Evolutionary conservation across 2,329 filamentous ascomycete genomes (phyloP).

Genomic region (Ophiostoma piceae): DNA sequence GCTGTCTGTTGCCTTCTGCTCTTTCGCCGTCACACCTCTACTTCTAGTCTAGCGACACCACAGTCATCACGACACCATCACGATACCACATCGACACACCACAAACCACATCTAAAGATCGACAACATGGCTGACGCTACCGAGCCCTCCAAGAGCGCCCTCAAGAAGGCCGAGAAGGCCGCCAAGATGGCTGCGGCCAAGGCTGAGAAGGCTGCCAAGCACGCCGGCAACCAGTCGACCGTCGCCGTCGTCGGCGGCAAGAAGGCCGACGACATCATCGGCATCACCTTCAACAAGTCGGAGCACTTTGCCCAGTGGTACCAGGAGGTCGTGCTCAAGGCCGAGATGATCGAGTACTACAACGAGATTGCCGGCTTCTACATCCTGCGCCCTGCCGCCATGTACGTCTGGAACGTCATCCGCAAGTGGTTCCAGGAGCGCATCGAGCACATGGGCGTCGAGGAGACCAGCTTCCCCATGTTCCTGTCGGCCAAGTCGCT

Average conservation of each 20-base stretch:
- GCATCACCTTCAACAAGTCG: slow-evolving; percentile 79
- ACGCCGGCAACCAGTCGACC: slow-evolving; percentile 39
- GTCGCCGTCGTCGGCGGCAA: slow-evolving; percentile 53
- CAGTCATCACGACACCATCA: background rate
- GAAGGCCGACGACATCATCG: slow-evolving; percentile 67
- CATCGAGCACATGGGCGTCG: slow-evolving; percentile 87
- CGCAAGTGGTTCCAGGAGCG: slow-evolving; percentile 63
- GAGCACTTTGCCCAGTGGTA: slow-evolving; percentile 94
- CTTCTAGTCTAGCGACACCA: background rate
- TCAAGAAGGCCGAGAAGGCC: slow-evolving; percentile 62
- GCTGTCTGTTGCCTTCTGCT: background rate
- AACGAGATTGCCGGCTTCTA: slow-evolving; percentile 91
- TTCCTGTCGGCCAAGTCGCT: slow-evolving; percentile 91
- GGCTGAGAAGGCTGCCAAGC: slow-evolving; percentile 56
- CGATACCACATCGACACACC: no score
- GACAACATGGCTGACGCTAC: slow-evolving; percentile 22
- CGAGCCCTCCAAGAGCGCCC: slow-evolving; percentile 55
- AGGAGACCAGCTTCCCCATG: slow-evolving; percentile 94
- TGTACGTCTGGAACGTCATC: slow-evolving; percentile 62
- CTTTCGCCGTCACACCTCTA: background rate
- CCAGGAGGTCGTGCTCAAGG: slow-evolving; percentile 94
- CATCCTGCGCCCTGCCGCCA: slow-evolving; percentile 66
- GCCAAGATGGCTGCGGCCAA: slow-evolving; percentile 58
- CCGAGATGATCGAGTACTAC: slow-evolving; percentile 97
- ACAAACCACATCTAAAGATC: slow-evolving; percentile 1